Conservation (phyloP, 2,329 filamentous ascomycete species). For the Stachybotrys elegans region DNA sequence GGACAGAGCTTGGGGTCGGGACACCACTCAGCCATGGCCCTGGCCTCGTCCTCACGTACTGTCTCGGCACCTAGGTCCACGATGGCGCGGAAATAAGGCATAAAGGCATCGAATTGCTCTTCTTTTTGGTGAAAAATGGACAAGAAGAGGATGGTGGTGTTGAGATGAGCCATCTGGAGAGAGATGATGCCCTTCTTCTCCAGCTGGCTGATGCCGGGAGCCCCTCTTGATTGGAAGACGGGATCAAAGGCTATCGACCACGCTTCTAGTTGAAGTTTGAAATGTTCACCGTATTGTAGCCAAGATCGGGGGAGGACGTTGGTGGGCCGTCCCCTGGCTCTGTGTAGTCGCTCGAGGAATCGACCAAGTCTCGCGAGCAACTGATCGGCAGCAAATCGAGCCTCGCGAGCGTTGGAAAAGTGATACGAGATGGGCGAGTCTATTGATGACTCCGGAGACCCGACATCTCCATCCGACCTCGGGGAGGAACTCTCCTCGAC, state of each 20-base stretch:
- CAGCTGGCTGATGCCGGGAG: conserved; percentile 44
- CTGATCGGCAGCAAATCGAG: conserved; percentile 50
- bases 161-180: conserved; percentile 58
- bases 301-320: conserved; percentile 45
- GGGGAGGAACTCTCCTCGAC: neutral
- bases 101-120: conserved; percentile 52
- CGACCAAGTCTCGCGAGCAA: conserved; percentile 52
- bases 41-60: conserved; percentile 51
- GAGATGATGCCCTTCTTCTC: conserved; percentile 57
- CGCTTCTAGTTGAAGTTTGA: conserved; percentile 44
- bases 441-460: conserved; percentile 25
- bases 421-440: conserved; percentile 26
- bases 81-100: conserved; percentile 47
- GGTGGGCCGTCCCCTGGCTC: conserved; percentile 45
- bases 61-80: conserved; percentile 55
- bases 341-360: conserved; percentile 51
- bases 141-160: conserved; percentile 50
- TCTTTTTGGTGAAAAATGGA: conserved; percentile 58
- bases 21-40: conserved; percentile 41
- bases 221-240: conserved; percentile 44
- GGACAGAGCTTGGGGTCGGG: conserved; percentile 37
- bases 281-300: conserved; percentile 40
- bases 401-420: conserved; percentile 49
- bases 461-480: neutral
- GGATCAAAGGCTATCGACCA: conserved; percentile 55